A percentile compares a stretch with the other conserved stretches of the same genome.
Conservation (phyloP, 1,139 yeast species). For the Sugiyamaella grinbergsii region DNA sequence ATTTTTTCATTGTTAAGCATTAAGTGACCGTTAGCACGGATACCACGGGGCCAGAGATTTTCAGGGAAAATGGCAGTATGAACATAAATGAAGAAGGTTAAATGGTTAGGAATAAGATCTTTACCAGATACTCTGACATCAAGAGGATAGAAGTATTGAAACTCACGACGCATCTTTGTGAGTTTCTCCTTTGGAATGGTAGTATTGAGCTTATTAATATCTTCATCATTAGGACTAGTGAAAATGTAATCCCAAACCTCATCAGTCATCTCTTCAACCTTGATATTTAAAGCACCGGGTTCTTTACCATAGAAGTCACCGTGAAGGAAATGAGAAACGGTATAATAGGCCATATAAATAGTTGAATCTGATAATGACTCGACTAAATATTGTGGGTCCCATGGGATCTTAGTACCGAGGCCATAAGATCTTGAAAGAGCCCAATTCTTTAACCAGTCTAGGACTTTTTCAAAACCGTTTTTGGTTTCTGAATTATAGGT, state of each 20-base stretch:
- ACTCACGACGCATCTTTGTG: constrained; percentile 81
- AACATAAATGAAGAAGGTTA: constrained; percentile 90
- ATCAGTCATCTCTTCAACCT: constrained; percentile 85
- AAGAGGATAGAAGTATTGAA: constrained; percentile 92
- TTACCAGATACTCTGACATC: constrained; percentile 93
- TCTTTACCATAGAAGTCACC: constrained; percentile 80
- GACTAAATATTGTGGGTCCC: constrained; percentile 93
- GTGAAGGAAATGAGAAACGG: constrained; percentile 85
- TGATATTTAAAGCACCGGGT: constrained; percentile 70
- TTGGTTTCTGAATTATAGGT: constrained; percentile 82
- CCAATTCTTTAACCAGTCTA: constrained; percentile 98
- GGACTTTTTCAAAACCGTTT: constrained; percentile 90
- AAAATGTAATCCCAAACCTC: constrained; percentile 93
- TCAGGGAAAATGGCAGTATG: constrained; percentile 93
- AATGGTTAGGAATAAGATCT: constrained; percentile 95
- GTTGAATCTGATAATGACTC: constrained; percentile 97
- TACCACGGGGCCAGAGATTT: constrained; percentile 89
- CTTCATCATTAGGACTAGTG: constrained; percentile 58
- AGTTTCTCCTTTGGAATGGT: constrained; percentile 66
- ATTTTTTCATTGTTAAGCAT: constrained; percentile 94
- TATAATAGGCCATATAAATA: constrained; percentile 92
- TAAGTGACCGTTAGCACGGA: constrained; percentile 95
- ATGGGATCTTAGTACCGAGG: constrained; percentile 92
- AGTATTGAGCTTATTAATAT: constrained; percentile 31
- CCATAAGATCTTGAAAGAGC: constrained; percentile 97